These are phyloP conservation scores for Leccinum imitatum DNA, from an alignment of 768 basidiomycete genomes.

Conservation along the genomic window DNA sequence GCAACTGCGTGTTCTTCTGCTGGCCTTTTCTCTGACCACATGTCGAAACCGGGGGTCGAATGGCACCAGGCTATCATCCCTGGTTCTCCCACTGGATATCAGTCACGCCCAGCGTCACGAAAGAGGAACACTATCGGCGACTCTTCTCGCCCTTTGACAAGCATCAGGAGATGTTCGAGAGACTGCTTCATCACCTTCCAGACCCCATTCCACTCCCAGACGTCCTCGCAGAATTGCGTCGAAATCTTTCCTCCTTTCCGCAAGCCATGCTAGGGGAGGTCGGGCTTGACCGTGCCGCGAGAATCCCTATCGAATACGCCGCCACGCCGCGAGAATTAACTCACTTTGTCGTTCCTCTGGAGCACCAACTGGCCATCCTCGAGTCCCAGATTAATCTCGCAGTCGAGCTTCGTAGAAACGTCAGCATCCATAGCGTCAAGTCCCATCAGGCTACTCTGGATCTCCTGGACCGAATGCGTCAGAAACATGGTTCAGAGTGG, in stretches of 20 bases:
- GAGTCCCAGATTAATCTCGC: constrained; percentile 87
- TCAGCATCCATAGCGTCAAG: constrained; percentile 89
- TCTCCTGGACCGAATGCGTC: constrained; percentile 57
- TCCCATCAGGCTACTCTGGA: constrained; percentile 66
- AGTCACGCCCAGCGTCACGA: constrained; percentile 41
- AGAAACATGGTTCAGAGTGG: constrained; percentile 59
- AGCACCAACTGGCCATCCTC: constrained; percentile 79
- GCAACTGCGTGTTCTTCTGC: constrained; percentile 26
- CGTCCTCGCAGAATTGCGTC: constrained; percentile 59
- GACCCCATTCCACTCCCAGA: constrained; percentile 62
- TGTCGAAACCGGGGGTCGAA: constrained; percentile 6
- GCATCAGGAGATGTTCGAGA: constrained; percentile 46
- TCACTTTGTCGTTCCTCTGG: constrained; percentile 73
- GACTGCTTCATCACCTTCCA: constrained; percentile 65
- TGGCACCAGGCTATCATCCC: constrained; percentile 79
- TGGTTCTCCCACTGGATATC: constrained; percentile 89
- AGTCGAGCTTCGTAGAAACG: constrained; percentile 69
- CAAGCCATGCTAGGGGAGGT: constrained; percentile 90
- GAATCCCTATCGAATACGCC: constrained; percentile 61
- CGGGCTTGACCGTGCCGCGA: constrained; percentile 81
- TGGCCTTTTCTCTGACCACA: constrained; percentile 9
- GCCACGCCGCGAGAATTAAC: constrained; percentile 58
- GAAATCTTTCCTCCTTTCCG: constrained; percentile 59
- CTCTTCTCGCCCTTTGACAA: constrained; percentile 54
- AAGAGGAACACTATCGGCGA: constrained; percentile 70